Base-by-base conservation (phyloP, 2,329 filamentous ascomycete species). In the Eutypa lata region DNA sequence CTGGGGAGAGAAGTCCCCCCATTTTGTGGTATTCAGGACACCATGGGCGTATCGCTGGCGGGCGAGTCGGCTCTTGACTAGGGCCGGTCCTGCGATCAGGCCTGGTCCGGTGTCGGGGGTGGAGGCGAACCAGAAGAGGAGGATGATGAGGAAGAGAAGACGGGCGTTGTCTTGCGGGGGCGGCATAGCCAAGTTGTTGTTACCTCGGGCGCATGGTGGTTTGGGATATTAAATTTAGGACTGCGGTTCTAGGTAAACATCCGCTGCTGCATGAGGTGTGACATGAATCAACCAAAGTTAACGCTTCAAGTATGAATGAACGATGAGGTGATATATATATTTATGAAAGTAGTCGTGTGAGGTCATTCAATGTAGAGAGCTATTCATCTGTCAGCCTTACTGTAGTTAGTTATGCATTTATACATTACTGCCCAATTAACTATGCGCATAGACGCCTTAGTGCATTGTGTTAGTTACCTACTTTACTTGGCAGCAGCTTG, bases 1-100 rank as follows among this genome's bases (percentile, higher is more conserved):
- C 10, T 61, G 66, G 11, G 82, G 83, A 16, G 71, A 61, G 65
- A 87, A 87, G 65, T 86, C 82, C 48, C 80, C 80, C 83, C 83
- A 87, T 56, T 63, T 67, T 18, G 82, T 82, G 52, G 68, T 68
- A 63, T 84, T 84, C 40, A 87, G 70, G 18, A 82, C 70, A 48
- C 72, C 67, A 55, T 82, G 79, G 2, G 81, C 76, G 52, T 76
- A 68, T 42, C 76, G 74, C 57, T 83, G 81, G 38, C 76, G 74
- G n/a, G 68, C 69, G 16, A 85, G 71, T 11, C 81, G 77, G 50
- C 76, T 70, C 40, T 70, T 68, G 24, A 73, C 68, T 31, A 76
- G 64, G 26, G 73, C 70, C 16, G 76, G 76, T 48, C 67, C 72
- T 44, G 62, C 69, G 40, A 76, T 70, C 48, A 79, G 69, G n/a